phyloP scores from a whole-genome alignment of 192 early-diverging fungal genomes.

The Backusella mclennaniae region DNA sequence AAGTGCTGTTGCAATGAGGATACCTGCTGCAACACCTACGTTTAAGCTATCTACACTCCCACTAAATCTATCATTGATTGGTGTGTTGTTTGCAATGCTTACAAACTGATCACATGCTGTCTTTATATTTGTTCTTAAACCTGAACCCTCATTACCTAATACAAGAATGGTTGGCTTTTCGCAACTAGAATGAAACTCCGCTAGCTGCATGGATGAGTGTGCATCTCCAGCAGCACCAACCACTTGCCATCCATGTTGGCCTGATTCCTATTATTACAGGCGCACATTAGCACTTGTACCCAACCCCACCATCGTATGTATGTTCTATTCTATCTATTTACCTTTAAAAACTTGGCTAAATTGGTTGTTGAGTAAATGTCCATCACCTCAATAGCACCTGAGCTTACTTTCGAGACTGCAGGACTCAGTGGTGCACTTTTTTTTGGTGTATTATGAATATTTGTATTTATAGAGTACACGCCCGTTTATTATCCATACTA shows the following conservation, averaged over 20 bases:
- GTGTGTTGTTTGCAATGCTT: conserved; percentile 38
- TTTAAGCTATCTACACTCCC: conserved; percentile 38
- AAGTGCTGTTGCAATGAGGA: conserved; percentile 21
- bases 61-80: neutral
- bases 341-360: conserved; percentile 57
- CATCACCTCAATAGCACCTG: conserved; percentile 69
- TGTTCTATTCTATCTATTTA: conserved; percentile 9
- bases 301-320: too few species aligned
- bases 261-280: conserved; percentile 27
- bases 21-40: conserved; percentile 40
- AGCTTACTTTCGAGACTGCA: conserved; percentile 63
- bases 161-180: conserved; percentile 52
- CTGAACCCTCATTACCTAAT: conserved; percentile 67
- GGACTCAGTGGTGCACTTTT: conserved; percentile 60
- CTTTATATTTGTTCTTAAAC: conserved; percentile 55
- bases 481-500: neutral
- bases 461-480: too few species aligned
- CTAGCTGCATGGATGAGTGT: neutral
- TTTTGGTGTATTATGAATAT: neutral
- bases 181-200: neutral
- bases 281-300: too few species aligned
- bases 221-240: conserved; percentile 40
- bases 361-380: conserved; percentile 54
- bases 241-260: conserved; percentile 48
- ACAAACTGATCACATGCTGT: conserved; percentile 57